Evolutionary conservation across 345 rosid genomes (phyloP).

Genomic region (Melastoma malabathricum): DNA sequence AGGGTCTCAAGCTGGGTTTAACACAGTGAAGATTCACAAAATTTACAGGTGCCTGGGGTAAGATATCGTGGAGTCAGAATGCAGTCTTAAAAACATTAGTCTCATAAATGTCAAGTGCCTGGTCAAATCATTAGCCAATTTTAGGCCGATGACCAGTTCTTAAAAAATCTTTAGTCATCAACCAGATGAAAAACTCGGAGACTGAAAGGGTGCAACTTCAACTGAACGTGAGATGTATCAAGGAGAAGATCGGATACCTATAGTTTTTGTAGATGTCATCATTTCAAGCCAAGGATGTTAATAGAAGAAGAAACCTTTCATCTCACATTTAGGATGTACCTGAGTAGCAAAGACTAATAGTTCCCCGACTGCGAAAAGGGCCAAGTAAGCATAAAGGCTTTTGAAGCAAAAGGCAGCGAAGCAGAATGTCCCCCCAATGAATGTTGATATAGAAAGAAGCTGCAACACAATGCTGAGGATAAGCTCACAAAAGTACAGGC

Average conservation of each 20-base stretch:
- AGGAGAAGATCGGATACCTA: too few relatives aligned
- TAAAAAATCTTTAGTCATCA: too few relatives aligned
- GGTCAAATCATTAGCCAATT: too few relatives aligned
- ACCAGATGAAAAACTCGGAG: too few relatives aligned
- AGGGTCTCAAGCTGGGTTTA: conserved; percentile 41
- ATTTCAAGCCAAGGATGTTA: too few relatives aligned
- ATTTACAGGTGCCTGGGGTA: conserved; percentile 47
- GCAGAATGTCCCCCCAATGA: conserved; percentile 67
- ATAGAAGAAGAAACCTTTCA: neutral
- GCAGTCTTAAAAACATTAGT: neutral
- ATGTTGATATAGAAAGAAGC: conserved; percentile 68
- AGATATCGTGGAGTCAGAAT: neutral
- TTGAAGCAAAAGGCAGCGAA: conserved; percentile 71
- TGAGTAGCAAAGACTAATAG: conserved; percentile 80
- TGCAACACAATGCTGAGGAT: conserved; percentile 12
- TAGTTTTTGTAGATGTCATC: too few relatives aligned
- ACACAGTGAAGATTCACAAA: conserved; percentile 42
- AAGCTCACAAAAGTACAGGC: neutral
- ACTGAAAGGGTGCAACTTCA: too few relatives aligned
- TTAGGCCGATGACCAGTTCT: too few relatives aligned
- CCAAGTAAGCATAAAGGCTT: conserved; percentile 77
- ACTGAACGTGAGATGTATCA: too few relatives aligned
- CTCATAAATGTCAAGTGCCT: too few relatives aligned
- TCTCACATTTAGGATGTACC: conserved; percentile 24
- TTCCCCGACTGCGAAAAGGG: conserved; percentile 72